Evolutionary conservation across 129 eudicot genomes (phyloP).

Genomic region (Flaveria sonorensis): DNA sequence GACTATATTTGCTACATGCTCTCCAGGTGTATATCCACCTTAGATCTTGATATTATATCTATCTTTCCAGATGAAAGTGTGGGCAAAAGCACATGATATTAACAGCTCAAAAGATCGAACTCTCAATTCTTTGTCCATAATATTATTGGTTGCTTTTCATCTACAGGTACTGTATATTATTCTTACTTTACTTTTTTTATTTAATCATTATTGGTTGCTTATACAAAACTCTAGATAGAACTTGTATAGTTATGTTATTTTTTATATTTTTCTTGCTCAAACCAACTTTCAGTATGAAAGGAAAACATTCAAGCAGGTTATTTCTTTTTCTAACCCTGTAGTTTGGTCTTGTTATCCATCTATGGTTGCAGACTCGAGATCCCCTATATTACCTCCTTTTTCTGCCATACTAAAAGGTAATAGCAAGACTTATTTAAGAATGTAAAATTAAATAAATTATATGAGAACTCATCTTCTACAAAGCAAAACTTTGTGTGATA

Average conservation of each 20-base stretch:
- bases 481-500: not conserved
- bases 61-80: slow-evolving; percentile 71
- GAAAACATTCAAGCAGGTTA: not conserved
- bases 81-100: slow-evolving; percentile 87
- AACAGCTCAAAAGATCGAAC: slow-evolving; percentile 69
- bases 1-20: not conserved
- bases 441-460: not conserved
- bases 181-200: not conserved
- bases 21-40: not conserved
- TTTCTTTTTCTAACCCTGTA: not conserved
- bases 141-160: slow-evolving; percentile 42
- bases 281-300: not conserved
- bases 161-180: slow-evolving; percentile 27
- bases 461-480: slow-evolving; percentile 9
- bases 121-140: slow-evolving; percentile 37
- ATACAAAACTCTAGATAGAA: not conserved
- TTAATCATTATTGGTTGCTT: slow-evolving; percentile 6
- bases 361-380: slow-evolving; percentile 39
- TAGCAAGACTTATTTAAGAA: not conserved
- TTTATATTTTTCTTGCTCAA: not conserved
- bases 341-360: slow-evolving; percentile 21
- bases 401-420: slow-evolving; percentile 39
- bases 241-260: not conserved
- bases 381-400: slow-evolving; percentile 43
- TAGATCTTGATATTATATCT: not conserved